Evolutionary conservation across 306 rosid species (phyloP).

Genomic region (Alnus rubra): DNA sequence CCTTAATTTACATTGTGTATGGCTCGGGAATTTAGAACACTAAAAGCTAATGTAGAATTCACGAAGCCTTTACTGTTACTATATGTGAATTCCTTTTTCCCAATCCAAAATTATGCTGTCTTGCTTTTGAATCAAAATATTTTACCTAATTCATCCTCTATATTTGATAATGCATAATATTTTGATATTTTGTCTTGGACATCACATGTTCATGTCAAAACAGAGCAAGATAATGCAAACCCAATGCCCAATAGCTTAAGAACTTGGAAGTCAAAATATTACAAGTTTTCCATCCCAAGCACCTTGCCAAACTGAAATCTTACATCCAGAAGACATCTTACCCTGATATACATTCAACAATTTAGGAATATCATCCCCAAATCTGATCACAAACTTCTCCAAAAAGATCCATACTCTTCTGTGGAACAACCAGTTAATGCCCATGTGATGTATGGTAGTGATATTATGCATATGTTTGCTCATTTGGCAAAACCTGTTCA

Average conservation of each 20-base stretch:
- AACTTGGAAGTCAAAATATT: not conserved
- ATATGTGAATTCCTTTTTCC: too few relatives aligned
- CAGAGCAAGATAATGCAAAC: not conserved
- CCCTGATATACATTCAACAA: constrained; percentile 10
- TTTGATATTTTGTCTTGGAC: not conserved
- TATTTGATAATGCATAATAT: not conserved
- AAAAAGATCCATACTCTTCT: not conserved
- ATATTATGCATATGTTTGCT: too few relatives aligned
- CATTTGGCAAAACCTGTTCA: too few relatives aligned
- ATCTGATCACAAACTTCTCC: constrained; percentile 17
- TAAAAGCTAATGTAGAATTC: too few relatives aligned
- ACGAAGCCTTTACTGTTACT: too few relatives aligned
- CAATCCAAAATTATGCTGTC: too few relatives aligned
- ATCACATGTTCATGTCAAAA: not conserved
- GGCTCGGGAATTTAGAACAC: too few relatives aligned
- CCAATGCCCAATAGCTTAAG: not conserved
- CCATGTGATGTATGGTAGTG: too few relatives aligned
- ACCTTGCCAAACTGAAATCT: not conserved
- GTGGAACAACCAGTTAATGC: too few relatives aligned
- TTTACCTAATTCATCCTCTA: too few relatives aligned
- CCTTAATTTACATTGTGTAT: too few relatives aligned
- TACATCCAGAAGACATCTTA: not conserved
- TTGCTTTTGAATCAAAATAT: too few relatives aligned
- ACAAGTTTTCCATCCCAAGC: not conserved
- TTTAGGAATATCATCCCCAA: not conserved